A percentile compares a stretch with the other conserved stretches of the same genome.
phyloP scores from a whole-genome alignment of 169 alveolate genomes.

The Plasmodium fragile region DNA sequence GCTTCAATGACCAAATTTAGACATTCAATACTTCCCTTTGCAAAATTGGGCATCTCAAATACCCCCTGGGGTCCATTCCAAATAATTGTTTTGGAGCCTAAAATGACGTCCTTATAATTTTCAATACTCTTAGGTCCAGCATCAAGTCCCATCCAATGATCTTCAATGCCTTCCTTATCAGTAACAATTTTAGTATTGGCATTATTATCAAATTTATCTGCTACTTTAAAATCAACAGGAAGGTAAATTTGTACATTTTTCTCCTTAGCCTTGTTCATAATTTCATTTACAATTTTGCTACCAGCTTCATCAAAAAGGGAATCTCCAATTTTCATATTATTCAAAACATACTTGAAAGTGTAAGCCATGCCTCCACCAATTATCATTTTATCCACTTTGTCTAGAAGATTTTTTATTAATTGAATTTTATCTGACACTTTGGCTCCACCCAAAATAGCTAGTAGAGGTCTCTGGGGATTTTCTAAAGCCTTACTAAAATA shows the following conservation, averaged over 20 bases:
- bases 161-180: slow-evolving; percentile 93
- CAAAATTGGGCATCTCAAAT: slow-evolving; percentile 93
- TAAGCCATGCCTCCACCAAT: slow-evolving; percentile 99
- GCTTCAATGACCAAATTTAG: slow-evolving; percentile 93
- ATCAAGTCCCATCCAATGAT: slow-evolving; percentile 98
- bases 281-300: slow-evolving; percentile 94
- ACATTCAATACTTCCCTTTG: slow-evolving; percentile 92
- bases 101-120: slow-evolving; percentile 86
- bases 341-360: slow-evolving; percentile 95
- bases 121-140: slow-evolving; percentile 95
- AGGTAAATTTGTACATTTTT: slow-evolving; percentile 94
- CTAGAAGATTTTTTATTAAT: slow-evolving; percentile 94
- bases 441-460: slow-evolving; percentile 99
- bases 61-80: slow-evolving; percentile 99
- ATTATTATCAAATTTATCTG: slow-evolving; percentile 92
- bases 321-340: slow-evolving; percentile 92
- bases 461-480: slow-evolving; percentile 94
- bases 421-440: slow-evolving; percentile 98
- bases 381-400: slow-evolving; percentile 95
- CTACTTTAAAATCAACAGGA: slow-evolving; percentile 95
- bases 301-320: slow-evolving; percentile 98
- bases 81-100: slow-evolving; percentile 92
- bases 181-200: slow-evolving; percentile 90
- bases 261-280: slow-evolving; percentile 94
- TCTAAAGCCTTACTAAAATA: slow-evolving; percentile 97